Evolutionary conservation across 1,284 basidiomycete species (phyloP), one percentile per base, ranked within the genome.

Genomic region (Cutaneotrichosporon dermatis): DNA sequence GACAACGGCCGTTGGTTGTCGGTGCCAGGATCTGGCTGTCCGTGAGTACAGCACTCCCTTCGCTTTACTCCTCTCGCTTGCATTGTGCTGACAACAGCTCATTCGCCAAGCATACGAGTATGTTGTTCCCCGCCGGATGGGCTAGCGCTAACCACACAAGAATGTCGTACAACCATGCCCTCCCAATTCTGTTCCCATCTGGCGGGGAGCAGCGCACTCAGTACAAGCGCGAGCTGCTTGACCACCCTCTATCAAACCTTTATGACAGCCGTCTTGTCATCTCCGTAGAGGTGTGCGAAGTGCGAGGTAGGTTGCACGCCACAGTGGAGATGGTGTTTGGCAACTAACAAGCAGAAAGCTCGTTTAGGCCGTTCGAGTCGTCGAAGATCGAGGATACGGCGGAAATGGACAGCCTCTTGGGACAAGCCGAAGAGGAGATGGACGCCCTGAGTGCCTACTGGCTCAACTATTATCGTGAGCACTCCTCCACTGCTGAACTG

Each of bases 1-100:
- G 62, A 15, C 62, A 63, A 50, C 62, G 58, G 5, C 56, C 58
- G 2, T 56, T 63, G 0, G 53, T 63, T 2, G 62, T 60, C 3
- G 70, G 70, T 6, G 69, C 70, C 0, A 56, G 70, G 33, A 45
- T 68, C 8, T 72, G 69, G 69, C 51, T 72, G 6, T 60, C 60
- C 12, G 66, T 59, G 6, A 33, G 55, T 46, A 6, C 25, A 25
- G 25, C 25, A 25, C 25, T 25, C 25, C 25, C 25, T 25, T 25
- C 25, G 25, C 25, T 25, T 25, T 25, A 25, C 25, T 25, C 25
- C 25, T 10, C 7, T 6, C 33, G 7, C 12, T 36, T 12, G 4
- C 33, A 34, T 3, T 13, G 58, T 51, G 48, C n/a, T 53, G 41
- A 46, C 35, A n/a, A 11, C 16, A 55, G 58, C 51, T 59, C 1